A percentile compares a stretch with the other conserved stretches of the same genome.
phyloP scores from a whole-genome alignment of 2,329 filamentous ascomycete genomes.

The Harringtonia lauricola region DNA sequence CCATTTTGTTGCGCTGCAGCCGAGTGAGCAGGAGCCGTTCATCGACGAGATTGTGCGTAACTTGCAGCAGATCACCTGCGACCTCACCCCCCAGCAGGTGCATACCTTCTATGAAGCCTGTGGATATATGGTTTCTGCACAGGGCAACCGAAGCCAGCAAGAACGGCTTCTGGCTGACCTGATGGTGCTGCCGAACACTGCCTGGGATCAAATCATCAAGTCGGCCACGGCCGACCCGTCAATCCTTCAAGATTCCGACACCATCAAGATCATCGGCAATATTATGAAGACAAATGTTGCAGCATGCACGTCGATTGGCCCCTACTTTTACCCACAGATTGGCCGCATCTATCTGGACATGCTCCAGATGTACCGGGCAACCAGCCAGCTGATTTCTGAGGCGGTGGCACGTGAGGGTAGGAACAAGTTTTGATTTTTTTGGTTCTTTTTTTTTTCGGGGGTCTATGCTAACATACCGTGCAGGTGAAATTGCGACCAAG shows the following conservation, averaged over 20 bases:
- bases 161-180: constrained; percentile 83
- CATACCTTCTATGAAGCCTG: constrained; percentile 99
- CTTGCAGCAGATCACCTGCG: constrained; percentile 90
- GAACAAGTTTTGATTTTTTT: constrained; percentile 9
- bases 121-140: constrained; percentile 97
- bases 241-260: constrained; percentile 83
- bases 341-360: constrained; percentile 97
- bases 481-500: constrained; percentile 86
- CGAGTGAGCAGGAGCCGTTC: constrained; percentile 88
- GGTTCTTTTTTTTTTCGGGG: not conserved
- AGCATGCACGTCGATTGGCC: constrained; percentile 91
- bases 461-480: not conserved
- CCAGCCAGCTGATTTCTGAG: constrained; percentile 92
- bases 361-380: constrained; percentile 97
- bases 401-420: constrained; percentile 75
- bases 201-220: constrained; percentile 92
- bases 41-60: constrained; percentile 97
- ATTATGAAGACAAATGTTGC: constrained; percentile 99
- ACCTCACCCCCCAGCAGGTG: constrained; percentile 91
- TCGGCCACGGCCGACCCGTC: constrained; percentile 75
- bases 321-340: constrained; percentile 97
- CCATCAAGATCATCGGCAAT: constrained; percentile 97
- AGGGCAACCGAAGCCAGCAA: constrained; percentile 89
- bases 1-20: constrained; percentile 93
- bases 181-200: constrained; percentile 86